Percentiles rank a stretch among this genome's conserved stretches.
phyloP scores from a whole-genome alignment of 2,329 filamentous ascomycete genomes.

The Akanthomyces dipterigenus region DNA sequence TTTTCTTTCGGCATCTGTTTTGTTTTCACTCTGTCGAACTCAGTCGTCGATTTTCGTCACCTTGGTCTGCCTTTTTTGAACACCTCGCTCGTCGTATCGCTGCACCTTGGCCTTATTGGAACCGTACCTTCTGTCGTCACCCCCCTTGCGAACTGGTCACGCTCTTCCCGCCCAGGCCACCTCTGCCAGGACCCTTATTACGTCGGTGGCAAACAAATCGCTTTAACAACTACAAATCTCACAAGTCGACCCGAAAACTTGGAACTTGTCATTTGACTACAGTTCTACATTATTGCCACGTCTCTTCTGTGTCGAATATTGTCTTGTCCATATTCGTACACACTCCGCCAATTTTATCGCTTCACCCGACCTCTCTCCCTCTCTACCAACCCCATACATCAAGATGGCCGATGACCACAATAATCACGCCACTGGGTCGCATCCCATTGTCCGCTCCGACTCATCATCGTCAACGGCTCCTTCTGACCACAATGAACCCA shows the following conservation, averaged over 20 bases:
- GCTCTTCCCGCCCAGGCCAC: not conserved
- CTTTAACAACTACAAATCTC: not conserved
- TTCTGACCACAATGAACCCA: constrained; percentile 30
- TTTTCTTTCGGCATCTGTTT: not conserved
- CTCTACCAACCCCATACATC: not conserved
- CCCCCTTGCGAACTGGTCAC: not conserved
- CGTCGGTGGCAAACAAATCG: constrained; percentile 10
- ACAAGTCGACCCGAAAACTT: too few species aligned
- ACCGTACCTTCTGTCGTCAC: not conserved
- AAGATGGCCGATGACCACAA: constrained; percentile 19
- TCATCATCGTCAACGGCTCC: constrained; percentile 27
- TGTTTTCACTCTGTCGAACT: not conserved
- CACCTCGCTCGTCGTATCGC: not conserved
- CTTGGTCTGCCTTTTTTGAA: not conserved
- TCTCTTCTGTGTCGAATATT: not conserved
- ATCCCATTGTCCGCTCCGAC: constrained; percentile 33
- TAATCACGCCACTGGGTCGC: constrained; percentile 16
- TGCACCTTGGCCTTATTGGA: not conserved
- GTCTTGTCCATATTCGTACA: not conserved
- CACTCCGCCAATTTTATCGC: not conserved
- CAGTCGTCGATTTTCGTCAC: not conserved
- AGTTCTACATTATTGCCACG: not conserved
- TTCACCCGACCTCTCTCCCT: not conserved
- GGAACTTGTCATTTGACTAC: too few species aligned
- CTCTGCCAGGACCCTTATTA: constrained; percentile 10